Evolutionary conservation across 2,329 filamentous ascomycete species (phyloP), one percentile per base, ranked within the genome.

Genomic region (Trichophyton schoenleinii): DNA sequence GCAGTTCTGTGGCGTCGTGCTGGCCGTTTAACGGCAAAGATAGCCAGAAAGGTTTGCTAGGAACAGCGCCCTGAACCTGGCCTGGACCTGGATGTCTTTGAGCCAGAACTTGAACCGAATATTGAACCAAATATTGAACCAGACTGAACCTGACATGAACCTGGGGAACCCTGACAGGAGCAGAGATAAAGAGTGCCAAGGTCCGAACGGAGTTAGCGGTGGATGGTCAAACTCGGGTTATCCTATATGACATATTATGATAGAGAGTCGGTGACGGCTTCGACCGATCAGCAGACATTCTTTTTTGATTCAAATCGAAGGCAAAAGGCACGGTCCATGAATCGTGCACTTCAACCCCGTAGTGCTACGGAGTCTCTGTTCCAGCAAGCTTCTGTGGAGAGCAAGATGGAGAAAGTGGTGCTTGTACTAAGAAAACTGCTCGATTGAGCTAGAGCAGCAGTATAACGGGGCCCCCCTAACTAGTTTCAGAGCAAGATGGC

Each of bases 131-230:
- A 28, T 48, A 48, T 22, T 53, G 25, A 53, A 53, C 25, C 22
- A 15, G 49, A 53, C 49, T 53, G 49, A 53, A 34, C 49, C 49
- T 53, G 49, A 53, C 49, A 53, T 53, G 49, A 53, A 53, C 49
- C 49, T 53, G 49, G 49, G 49, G 49, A 53, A 53, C 20, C 49
- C 49, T 22, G 34, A 38, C 5, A 7, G 49, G 11, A 25, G 22
- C n/a, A 31, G 49, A 34, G 8, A 28, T 34, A 44, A 18, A 44
- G 34, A 36, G 34, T 15, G 49, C 49, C 49, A 53, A 53, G 49
- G 5, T 15, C 22, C 28, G 22, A 31, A 31, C 22, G 49, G 49
- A 31, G 22, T 53, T 53, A n/a, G 18, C 2, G 15, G 6, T 31
- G 4, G 5, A 31, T n/a, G 13, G 7, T 53, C 20, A 28, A 52